Evolutionary conservation across 1,284 basidiomycete genomes (phyloP).

Genomic region (Microbotryum saponariae): DNA sequence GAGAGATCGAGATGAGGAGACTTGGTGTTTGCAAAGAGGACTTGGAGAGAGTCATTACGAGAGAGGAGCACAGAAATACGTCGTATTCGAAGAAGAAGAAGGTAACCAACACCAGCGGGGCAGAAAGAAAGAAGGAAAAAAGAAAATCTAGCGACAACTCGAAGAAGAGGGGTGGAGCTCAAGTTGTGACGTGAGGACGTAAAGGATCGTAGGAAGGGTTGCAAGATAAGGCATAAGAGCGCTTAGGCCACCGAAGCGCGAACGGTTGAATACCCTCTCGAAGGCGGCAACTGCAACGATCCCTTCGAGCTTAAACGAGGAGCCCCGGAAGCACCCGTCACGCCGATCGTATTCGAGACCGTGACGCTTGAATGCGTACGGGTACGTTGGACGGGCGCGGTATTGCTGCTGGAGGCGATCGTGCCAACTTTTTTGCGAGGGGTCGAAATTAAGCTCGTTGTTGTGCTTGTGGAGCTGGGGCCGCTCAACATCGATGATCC

Average conservation of each 20-base stretch:
- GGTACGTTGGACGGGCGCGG: slow-evolving; percentile 1
- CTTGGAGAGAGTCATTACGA: neutral
- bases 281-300: slow-evolving; percentile 9
- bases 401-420: neutral
- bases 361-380: slow-evolving; percentile 2
- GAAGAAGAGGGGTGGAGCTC: neutral
- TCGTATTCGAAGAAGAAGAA: neutral
- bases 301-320: slow-evolving; percentile 14
- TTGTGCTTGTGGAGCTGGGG: slow-evolving; percentile 3
- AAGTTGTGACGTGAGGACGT: neutral
- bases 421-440: slow-evolving; percentile 20
- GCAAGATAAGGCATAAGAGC: neutral
- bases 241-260: too few relatives aligned
- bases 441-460: slow-evolving; percentile 10
- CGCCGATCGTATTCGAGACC: slow-evolving; percentile 6
- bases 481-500: slow-evolving; percentile 5
- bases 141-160: neutral
- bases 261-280: slow-evolving; percentile 6
- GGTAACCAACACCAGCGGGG: neutral
- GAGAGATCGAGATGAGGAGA: too few relatives aligned
- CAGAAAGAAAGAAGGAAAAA: too few relatives aligned
- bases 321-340: neutral
- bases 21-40: neutral
- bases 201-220: neutral
- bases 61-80: neutral